Percentiles rank a stretch among this genome's conserved stretches.
These are phyloP conservation scores for Cryptosporidium parvum DNA, from an alignment of 169 alveolate species.

Conservation along the genomic window DNA sequence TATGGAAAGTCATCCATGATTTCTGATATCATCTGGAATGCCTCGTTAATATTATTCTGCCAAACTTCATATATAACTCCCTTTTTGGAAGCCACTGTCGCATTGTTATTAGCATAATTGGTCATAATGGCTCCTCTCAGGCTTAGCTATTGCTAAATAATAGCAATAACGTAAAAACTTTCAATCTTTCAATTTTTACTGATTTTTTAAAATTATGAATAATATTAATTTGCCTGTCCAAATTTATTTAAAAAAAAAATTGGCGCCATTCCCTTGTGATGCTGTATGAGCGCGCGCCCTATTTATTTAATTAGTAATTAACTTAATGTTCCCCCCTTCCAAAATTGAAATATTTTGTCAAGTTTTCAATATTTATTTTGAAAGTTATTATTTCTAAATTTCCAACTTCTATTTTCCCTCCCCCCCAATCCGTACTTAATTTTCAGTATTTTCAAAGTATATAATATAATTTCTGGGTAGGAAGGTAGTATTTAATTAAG, in stretches of 20 bases:
- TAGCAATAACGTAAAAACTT: conserved; percentile 30
- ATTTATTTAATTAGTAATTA: neutral
- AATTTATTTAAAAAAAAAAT: neutral
- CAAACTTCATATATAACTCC: conserved; percentile 62
- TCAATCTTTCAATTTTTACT: conserved; percentile 8
- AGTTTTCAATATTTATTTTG: neutral
- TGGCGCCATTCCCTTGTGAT: neutral
- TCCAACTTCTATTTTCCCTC: neutral
- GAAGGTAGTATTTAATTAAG: neutral
- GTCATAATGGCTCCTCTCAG: conserved; percentile 40
- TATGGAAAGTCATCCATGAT: conserved; percentile 91
- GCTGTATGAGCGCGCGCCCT: neutral
- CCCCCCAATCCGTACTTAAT: neutral
- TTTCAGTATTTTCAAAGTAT: neutral
- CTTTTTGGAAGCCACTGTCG: neutral
- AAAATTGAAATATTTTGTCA: neutral
- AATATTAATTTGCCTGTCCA: conserved; percentile 2
- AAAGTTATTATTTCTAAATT: no score
- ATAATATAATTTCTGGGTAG: neutral
- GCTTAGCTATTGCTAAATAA: conserved; percentile 40
- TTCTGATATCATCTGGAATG: conserved; percentile 89
- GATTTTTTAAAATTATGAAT: neutral
- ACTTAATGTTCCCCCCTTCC: neutral
- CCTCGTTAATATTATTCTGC: conserved; percentile 83
- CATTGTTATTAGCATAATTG: neutral